Evolutionary conservation across 129 eudicot species (phyloP).

Genomic region (Flaveria linearis): DNA sequence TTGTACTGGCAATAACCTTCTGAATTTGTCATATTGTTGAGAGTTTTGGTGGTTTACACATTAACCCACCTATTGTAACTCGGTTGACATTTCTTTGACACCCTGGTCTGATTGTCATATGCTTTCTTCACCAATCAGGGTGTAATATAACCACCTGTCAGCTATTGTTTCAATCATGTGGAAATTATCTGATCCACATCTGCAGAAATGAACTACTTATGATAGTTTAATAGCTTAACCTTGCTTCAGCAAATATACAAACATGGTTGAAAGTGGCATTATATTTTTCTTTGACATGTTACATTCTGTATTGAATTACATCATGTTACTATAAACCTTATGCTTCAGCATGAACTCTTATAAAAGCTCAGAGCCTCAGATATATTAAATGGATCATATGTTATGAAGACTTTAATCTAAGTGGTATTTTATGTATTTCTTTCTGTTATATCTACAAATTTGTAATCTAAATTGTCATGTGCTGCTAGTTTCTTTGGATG

Average conservation of each 20-base stretch:
- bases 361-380: not conserved
- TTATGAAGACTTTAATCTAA: not conserved
- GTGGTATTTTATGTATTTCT: no score
- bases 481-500: not conserved
- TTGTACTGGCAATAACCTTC: not conserved
- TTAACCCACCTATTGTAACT: no score
- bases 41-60: not conserved
- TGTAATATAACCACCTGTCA: not conserved
- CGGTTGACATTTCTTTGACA: not conserved
- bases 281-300: no score
- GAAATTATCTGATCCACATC: not conserved
- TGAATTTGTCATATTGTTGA: not conserved
- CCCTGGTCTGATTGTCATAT: not conserved
- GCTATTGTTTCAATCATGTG: slow-evolving; percentile 1
- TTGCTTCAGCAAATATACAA: no score
- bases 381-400: not conserved
- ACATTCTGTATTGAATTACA: no score
- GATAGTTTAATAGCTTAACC: no score
- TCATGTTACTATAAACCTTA: not conserved
- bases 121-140: not conserved
- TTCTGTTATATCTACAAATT: no score
- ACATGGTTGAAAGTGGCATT: no score
- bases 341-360: not conserved
- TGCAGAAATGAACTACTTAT: not conserved
- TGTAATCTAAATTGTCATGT: no score